Percentiles rank a stretch among this genome's conserved stretches.
Conservation (phyloP, 2,329 filamentous ascomycete genomes). For the Magnaporthales sp. region DNA sequence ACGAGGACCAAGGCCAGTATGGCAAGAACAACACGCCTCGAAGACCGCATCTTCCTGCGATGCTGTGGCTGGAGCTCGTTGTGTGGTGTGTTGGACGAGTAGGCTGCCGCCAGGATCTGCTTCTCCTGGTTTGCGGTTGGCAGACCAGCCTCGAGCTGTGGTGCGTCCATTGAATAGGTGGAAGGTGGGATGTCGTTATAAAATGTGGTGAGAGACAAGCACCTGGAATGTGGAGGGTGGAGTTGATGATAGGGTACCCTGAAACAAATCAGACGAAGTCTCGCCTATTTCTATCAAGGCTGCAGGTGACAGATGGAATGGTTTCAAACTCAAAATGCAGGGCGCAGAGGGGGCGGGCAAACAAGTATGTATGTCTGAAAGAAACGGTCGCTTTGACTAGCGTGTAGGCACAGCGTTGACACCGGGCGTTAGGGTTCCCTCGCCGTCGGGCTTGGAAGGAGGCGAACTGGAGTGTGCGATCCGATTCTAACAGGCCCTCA, state of each 20-base stretch:
- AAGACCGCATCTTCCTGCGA: constrained; percentile 4
- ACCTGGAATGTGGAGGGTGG: background rate
- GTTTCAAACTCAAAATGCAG: background rate
- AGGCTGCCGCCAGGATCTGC: background rate
- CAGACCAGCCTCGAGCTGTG: constrained; percentile 6
- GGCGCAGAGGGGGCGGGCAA: background rate
- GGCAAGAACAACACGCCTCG: constrained; percentile 3
- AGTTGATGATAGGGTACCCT: background rate
- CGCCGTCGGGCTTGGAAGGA: background rate
- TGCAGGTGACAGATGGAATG: background rate
- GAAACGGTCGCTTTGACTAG: background rate
- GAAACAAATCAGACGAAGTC: background rate
- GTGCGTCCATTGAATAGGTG: background rate
- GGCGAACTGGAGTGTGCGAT: background rate
- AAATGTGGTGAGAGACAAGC: background rate
- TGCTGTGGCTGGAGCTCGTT: background rate
- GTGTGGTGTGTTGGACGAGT: background rate
- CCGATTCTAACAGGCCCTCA: background rate
- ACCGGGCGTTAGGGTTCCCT: background rate
- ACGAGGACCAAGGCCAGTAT: constrained; percentile 4
- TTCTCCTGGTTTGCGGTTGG: constrained; percentile 5
- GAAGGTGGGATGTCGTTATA: background rate
- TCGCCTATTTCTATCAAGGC: background rate
- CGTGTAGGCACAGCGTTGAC: background rate
- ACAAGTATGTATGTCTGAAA: background rate